Conservation (phyloP, 345 rosid genomes). For the Capsella bursapastoris region DNA sequence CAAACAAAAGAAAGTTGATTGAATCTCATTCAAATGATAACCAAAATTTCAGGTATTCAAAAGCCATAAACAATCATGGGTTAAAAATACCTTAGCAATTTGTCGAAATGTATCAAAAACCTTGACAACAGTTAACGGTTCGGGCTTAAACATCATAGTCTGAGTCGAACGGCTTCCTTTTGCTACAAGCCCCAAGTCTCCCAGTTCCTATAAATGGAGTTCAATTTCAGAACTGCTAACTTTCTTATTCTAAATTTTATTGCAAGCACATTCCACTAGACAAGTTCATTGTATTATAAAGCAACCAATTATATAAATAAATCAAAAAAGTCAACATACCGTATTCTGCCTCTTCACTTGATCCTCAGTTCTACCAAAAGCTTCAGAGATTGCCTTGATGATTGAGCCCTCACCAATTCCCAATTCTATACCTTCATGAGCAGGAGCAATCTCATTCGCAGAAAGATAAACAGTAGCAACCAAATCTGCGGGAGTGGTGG, state of each 20-base stretch:
- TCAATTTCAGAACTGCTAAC: not conserved
- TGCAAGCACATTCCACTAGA: conserved; percentile 6
- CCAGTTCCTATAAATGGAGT: conserved; percentile 58
- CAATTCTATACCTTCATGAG: conserved; percentile 91
- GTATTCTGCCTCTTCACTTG: conserved; percentile 70
- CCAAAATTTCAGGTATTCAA: conserved; percentile 1
- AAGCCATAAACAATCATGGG: conserved; percentile 4
- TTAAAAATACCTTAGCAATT: conserved; percentile 78
- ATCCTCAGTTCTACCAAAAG: conserved; percentile 80
- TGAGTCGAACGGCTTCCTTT: conserved; percentile 93
- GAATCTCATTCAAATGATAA: conserved; percentile 14
- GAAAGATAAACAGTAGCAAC: conserved; percentile 67
- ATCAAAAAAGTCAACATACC: conserved; percentile 46
- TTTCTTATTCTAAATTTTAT: not conserved
- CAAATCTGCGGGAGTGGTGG: conserved; percentile 79
- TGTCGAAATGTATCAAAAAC: conserved; percentile 75
- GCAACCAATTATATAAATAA: not conserved
- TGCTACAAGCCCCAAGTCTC: conserved; percentile 96
- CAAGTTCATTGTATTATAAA: not conserved
- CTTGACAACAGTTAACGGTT: conserved; percentile 74
- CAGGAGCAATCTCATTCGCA: conserved; percentile 81
- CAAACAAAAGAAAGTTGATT: conserved; percentile 8
- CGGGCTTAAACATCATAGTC: conserved; percentile 88
- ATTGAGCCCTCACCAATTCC: conserved; percentile 87
- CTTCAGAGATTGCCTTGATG: conserved; percentile 81